phyloP scores from a whole-genome alignment of 2,329 filamentous ascomycete genomes.

The Microcyclospora pomicola region DNA sequence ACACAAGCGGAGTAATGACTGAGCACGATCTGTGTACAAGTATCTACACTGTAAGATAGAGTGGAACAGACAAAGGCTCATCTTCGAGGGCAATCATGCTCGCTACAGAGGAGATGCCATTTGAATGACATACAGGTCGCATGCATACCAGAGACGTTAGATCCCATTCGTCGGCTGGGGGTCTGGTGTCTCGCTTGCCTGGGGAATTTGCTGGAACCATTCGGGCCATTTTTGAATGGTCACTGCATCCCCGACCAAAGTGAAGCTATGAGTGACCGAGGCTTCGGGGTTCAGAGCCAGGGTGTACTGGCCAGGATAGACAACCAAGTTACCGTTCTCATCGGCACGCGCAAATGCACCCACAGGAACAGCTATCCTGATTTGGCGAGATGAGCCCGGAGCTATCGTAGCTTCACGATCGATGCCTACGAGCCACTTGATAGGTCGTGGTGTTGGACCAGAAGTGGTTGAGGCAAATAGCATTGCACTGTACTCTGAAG shows the following conservation, averaged over 20 bases:
- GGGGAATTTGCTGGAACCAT: conserved; percentile 1
- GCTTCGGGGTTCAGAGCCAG: conserved; percentile 29
- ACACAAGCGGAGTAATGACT: no score
- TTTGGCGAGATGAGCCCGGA: conserved; percentile 5
- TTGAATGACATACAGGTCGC: no score
- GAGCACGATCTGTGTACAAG: no score
- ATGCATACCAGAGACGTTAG: no score
- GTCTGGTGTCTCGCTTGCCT: background rate
- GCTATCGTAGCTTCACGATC: conserved; percentile 9
- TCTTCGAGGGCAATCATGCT: no score
- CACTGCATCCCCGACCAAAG: conserved; percentile 4
- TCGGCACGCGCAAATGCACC: conserved; percentile 27
- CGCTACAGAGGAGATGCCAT: no score
- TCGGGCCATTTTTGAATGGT: conserved; percentile 3
- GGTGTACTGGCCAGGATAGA: conserved; percentile 31
- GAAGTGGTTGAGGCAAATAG: conserved; percentile 25
- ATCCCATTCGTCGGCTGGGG: no score
- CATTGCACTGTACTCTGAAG: conserved; percentile 30
- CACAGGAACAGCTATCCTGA: conserved; percentile 25
- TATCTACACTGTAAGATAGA: no score
- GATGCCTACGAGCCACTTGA: conserved; percentile 27
- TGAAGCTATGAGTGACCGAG: conserved; percentile 16
- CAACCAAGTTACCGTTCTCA: conserved; percentile 23
- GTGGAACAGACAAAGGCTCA: no score
- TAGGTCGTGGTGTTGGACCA: conserved; percentile 28